Base-by-base conservation (phyloP, 257 asterid species). In the Petunia secreta region DNA sequence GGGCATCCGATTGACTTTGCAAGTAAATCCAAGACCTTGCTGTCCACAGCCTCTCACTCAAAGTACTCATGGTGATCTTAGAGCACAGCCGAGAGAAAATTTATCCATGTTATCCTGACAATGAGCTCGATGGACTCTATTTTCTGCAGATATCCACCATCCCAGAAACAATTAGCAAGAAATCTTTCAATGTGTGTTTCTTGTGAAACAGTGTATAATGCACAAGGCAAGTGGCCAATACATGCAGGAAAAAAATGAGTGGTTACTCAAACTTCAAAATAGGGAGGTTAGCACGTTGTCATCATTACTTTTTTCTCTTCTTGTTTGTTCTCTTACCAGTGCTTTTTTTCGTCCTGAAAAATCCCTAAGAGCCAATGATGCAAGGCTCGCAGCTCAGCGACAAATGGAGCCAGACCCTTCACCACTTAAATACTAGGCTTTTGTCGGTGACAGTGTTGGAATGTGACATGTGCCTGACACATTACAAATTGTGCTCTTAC, bases 131-230 rank as follows among this genome's bases (percentile, higher is more conserved):
- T 46, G 77, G 46, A 68, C 14, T 16, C 77, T 71, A 71, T 50
- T 46, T 71, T 60, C 77, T 71, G 77, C 62, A 71, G 10, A 71
- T 11, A 71, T 48, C 77, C 77, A 52, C 62, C 62, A 71, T 71
- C 25, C 77, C 62, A 11, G 44, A 71, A 11, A 50, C 60, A 50
- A 71, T 71, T 5, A 71, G 62, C 46, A 71, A 34, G 60, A 71
- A 1, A 46, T 71, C 6, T 50, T 11, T 48, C 4, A 43, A 37
- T 36, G 68, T 8, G 2, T n/a, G 63, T n/a, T 15, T n/a, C 63
- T 15, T 57, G 15, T 67, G 54, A 41, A 67, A 67, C 54, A 41
- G 62, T 50, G 1, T 0, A 69, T 46, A 69, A 46, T 46, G 59
- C 59, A 44, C 16, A 8, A 0, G 39, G 4, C 40, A 67, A 63